Evolutionary conservation across 768 basidiomycete genomes (phyloP).

Genomic region (Tephrocybe rancida): DNA sequence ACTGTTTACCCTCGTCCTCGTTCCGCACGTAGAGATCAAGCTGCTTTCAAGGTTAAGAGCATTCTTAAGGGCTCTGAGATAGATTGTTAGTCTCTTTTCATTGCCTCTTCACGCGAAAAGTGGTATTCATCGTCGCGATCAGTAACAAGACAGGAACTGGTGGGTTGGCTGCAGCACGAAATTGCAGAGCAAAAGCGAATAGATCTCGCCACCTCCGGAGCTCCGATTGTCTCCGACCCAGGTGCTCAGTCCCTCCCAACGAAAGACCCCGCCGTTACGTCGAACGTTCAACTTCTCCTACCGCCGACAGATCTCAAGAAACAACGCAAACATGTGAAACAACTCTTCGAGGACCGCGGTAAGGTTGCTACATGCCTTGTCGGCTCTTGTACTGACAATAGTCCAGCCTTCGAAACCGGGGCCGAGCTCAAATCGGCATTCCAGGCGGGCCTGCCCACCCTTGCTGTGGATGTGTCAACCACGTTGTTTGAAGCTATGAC

Average conservation of each 20-base stretch:
- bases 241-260: conserved; percentile 32
- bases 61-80: conserved; percentile 77
- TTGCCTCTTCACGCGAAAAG: not conserved
- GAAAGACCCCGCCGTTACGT: conserved; percentile 37
- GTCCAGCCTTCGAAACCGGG: conserved; percentile 65
- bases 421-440: conserved; percentile 59
- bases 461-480: conserved; percentile 72
- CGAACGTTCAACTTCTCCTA: conserved; percentile 65
- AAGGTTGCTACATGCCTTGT: conserved; percentile 11
- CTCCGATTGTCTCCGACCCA: conserved; percentile 42
- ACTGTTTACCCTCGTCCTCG: conserved; percentile 55
- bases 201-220: conserved; percentile 67
- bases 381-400: not conserved
- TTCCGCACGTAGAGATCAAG: conserved; percentile 55
- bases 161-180: conserved; percentile 74
- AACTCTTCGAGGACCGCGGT: conserved; percentile 73
- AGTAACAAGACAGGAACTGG: conserved; percentile 67
- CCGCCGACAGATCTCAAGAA: conserved; percentile 76
- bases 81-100: conserved; percentile 53
- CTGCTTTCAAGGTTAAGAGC: conserved; percentile 82
- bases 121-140: no score
- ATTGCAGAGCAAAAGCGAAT: conserved; percentile 80
- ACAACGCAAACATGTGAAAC: conserved; percentile 70
- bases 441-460: conserved; percentile 60
- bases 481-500: conserved; percentile 65